phyloP scores from a whole-genome alignment of 345 rosid species.

The Brassica juncea region DNA sequence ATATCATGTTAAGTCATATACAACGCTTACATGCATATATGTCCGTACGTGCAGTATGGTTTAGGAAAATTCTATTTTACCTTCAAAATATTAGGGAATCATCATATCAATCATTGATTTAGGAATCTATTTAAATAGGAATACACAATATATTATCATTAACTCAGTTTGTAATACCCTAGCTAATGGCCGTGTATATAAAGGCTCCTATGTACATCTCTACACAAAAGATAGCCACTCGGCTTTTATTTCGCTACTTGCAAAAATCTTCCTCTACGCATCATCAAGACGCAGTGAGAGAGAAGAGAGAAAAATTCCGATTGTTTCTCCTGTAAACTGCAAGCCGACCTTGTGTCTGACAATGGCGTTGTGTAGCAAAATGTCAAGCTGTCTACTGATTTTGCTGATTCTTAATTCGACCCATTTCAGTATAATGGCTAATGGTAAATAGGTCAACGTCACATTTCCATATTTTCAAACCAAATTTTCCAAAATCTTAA shows the following conservation, averaged over 20 bases:
- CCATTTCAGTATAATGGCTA: conserved; percentile 50
- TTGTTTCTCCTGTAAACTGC: conserved; percentile 16
- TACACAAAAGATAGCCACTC: no score
- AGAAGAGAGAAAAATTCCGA: conserved; percentile 25
- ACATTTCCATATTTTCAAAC: conserved; percentile 26
- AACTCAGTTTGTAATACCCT: no score
- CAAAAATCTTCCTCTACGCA: conserved; percentile 21
- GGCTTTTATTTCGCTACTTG: conserved; percentile 17
- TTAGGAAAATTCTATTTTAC: conserved; percentile 4
- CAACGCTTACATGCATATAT: conserved; percentile 28
- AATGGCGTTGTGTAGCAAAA: conserved; percentile 40
- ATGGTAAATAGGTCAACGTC: conserved; percentile 54
- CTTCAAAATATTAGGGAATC: no score
- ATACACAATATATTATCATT: no score
- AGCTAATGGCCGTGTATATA: no score
- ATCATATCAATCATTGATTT: no score
- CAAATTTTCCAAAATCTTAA: not conserved
- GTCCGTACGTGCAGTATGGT: conserved; percentile 23
- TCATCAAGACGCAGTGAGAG: conserved; percentile 13
- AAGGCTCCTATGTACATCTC: no score
- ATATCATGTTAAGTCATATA: conserved; percentile 32
- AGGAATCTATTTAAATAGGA: no score
- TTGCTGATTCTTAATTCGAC: conserved; percentile 53
- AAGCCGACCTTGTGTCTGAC: conserved; percentile 25
- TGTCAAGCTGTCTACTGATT: conserved; percentile 45